Evolutionary conservation across 129 eudicot genomes (phyloP), one percentile per base, ranked within the genome.

Genomic region (Silybum marianum): DNA sequence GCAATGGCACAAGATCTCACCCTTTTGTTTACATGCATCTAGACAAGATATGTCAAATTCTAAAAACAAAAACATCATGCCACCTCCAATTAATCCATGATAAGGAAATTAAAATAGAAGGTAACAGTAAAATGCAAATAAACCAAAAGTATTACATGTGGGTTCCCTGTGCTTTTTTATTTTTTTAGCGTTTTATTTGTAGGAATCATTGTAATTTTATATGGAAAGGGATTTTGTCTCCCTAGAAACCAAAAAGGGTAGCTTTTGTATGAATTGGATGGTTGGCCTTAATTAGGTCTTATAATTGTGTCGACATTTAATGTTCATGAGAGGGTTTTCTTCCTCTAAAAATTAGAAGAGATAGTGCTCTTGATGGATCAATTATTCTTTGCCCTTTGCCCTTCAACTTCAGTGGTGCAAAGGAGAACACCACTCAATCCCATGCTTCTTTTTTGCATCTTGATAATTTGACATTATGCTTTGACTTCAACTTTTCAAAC

Each of bases 371-470:
- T 79, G 62, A 81, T 63, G 62, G 79, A 81, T 81, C 74, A 73
- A 81, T 81, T 81, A 81, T 81, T 81, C 84, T 40, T 11, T 81
- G 74, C 51, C 84, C 60, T 81, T 81, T 73, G 72, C 71, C 40
- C 79, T 63, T 81, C 84, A 81, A 81, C 79, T 73, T 81, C 79
- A 40, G 28, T 65, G 84, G 84, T 81, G 84, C 73, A 26, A 81
- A 66, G 70, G 51, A 60, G 79, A 81, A 73, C 66, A 39, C 84
- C 84, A 81, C 84, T 81, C 84, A 73, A 73, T 65, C 39, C 69
- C 28, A 79, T 79, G 65, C 69, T 69, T 48, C 54, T 28, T 46
- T 69, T 69, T 76, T 34, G 11, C 34, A 54, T 54, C 24, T 78
- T 78, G 42, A 78, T 78, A 65, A 78, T 69, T 42, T 48, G 23